These are phyloP conservation scores for Cercospora sp. DNA, from an alignment of 2,329 filamentous ascomycete species.

Conservation along the genomic window DNA sequence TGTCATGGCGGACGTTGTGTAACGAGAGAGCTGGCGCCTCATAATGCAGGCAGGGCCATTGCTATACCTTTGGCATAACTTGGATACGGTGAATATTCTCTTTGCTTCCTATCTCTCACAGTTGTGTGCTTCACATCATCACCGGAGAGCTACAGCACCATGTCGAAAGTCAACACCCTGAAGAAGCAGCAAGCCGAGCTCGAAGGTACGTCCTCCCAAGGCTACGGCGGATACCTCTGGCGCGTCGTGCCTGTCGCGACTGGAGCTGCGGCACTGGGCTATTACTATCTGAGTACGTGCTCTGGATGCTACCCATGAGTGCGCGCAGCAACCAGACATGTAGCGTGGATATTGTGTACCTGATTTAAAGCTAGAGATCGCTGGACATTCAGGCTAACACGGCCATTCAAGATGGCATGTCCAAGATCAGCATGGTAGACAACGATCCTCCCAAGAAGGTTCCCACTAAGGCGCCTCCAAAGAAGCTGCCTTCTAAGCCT, in stretches of 20 bases:
- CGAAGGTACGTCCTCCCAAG: constrained; percentile 38
- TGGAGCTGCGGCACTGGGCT: constrained; percentile 15
- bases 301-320: constrained; percentile 2
- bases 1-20: constrained; percentile 16
- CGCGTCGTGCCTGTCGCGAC: constrained; percentile 8
- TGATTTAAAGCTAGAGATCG: not conserved
- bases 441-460: constrained; percentile 34
- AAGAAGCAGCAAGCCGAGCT: constrained; percentile 46
- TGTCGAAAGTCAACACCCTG: constrained; percentile 38
- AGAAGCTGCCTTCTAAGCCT: constrained; percentile 23
- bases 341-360: not conserved
- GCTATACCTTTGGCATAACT: not conserved
- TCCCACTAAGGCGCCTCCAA: constrained; percentile 24
- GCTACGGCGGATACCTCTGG: constrained; percentile 9
- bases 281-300: constrained; percentile 17
- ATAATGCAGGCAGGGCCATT: not conserved
- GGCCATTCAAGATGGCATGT: constrained; percentile 28
- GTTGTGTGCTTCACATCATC: not conserved
- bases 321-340: not conserved
- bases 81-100: not conserved
- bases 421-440: constrained; percentile 39
- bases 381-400: constrained; percentile 3
- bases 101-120: not conserved
- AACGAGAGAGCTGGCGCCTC: constrained; percentile 19
- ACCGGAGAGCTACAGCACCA: constrained; percentile 3